Evolutionary conservation across 2,329 filamentous ascomycete genomes (phyloP).

Genomic region (Canariomyces notabilis): DNA sequence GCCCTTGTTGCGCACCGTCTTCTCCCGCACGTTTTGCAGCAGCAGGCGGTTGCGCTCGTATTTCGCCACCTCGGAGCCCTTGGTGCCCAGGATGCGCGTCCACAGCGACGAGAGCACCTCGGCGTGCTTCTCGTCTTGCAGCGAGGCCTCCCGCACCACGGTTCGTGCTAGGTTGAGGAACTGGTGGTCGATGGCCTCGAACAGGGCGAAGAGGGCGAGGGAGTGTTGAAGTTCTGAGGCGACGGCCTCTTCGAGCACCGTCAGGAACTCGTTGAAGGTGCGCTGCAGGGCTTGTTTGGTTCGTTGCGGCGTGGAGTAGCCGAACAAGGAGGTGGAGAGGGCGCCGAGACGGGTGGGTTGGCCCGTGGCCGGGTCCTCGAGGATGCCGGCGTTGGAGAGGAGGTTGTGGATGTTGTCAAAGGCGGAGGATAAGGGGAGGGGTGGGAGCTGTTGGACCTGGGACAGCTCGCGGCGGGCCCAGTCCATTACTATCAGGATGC

Average conservation of each 20-base stretch:
- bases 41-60: slow-evolving; percentile 86
- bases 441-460: slow-evolving; percentile 58
- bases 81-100: slow-evolving; percentile 76
- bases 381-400: slow-evolving; percentile 58
- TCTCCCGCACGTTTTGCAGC: slow-evolving; percentile 70
- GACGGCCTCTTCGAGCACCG: slow-evolving; percentile 84
- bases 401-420: slow-evolving; percentile 81
- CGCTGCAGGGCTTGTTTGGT: slow-evolving; percentile 76
- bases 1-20: slow-evolving; percentile 82
- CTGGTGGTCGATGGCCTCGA: slow-evolving; percentile 84
- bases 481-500: slow-evolving; percentile 91
- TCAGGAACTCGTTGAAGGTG: slow-evolving; percentile 82
- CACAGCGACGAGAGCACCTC: slow-evolving; percentile 81
- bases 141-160: slow-evolving; percentile 76
- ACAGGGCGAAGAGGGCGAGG: slow-evolving; percentile 77
- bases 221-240: slow-evolving; percentile 76
- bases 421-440: slow-evolving; percentile 61
- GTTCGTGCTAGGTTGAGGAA: slow-evolving; percentile 83
- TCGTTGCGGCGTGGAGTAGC: slow-evolving; percentile 73
- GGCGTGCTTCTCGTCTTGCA: slow-evolving; percentile 73
- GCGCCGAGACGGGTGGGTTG: slow-evolving; percentile 64
- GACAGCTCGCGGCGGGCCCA: slow-evolving; percentile 85
- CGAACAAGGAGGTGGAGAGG: slow-evolving; percentile 68
- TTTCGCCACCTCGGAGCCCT: slow-evolving; percentile 71
- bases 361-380: slow-evolving; percentile 49